These are phyloP conservation scores for Musa schizocarpa DNA, from an alignment of 176 grass and related monocot species.

Conservation along the genomic window DNA sequence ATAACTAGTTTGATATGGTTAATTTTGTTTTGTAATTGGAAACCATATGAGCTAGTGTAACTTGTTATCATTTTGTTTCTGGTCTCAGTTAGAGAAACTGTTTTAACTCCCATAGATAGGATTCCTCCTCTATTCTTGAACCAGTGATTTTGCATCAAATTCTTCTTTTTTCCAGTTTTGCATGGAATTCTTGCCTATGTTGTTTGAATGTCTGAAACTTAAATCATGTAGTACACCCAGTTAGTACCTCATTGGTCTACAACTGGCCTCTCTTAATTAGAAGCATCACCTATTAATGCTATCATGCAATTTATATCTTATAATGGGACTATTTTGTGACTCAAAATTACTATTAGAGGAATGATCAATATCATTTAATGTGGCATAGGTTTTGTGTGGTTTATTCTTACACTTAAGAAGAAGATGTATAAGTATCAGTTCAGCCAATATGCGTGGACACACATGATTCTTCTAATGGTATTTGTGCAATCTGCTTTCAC, in stretches of 20 bases:
- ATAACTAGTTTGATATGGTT: neutral
- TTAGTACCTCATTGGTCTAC: neutral
- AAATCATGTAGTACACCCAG: neutral
- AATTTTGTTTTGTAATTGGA: neutral
- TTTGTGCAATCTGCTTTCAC: constrained; percentile 90
- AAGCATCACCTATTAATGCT: neutral
- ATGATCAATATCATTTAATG: constrained; percentile 21
- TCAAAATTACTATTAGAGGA: neutral
- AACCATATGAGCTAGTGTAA: neutral
- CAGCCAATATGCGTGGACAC: constrained; percentile 98
- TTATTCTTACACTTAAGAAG: constrained; percentile 98
- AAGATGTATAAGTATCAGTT: constrained; percentile 99
- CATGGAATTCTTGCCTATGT: too few relatives aligned
- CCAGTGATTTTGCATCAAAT: neutral
- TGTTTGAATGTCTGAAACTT: neutral
- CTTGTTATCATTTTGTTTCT: neutral
- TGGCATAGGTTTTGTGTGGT: constrained; percentile 89
- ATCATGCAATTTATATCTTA: neutral
- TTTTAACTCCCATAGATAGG: neutral
- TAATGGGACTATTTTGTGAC: neutral
- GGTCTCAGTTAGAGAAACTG: neutral
- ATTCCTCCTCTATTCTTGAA: neutral
- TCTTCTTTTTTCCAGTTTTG: neutral
- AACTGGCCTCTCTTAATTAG: neutral
- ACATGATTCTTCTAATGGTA: constrained; percentile 96